A percentile compares a stretch with the other conserved stretches of the same genome.
These are phyloP conservation scores for Fusarium odoratissimum DNA, from an alignment of 2,329 filamentous ascomycete species.

Conservation along the genomic window DNA sequence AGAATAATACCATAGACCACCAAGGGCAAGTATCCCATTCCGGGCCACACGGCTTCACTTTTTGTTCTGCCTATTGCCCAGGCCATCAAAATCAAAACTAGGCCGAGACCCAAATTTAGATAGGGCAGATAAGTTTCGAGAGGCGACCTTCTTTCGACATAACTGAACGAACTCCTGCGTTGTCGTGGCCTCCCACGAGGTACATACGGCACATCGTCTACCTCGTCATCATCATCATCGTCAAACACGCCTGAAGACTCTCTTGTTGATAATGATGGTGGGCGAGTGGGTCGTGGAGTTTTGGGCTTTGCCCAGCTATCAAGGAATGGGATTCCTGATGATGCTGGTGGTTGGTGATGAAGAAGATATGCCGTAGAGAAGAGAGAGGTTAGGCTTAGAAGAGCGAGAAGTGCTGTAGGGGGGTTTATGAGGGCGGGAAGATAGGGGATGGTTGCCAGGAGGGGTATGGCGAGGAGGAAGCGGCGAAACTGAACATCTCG, in stretches of 20 bases:
- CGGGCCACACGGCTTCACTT: constrained; percentile 52
- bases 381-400: constrained; percentile 73
- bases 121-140: constrained; percentile 69
- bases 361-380: constrained; percentile 72
- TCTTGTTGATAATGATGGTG: constrained; percentile 35
- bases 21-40: constrained; percentile 63
- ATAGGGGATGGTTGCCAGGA: constrained; percentile 67
- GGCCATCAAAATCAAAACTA: constrained; percentile 62
- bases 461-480: constrained; percentile 70
- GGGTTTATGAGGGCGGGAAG: constrained; percentile 51
- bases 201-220: constrained; percentile 22
- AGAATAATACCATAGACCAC: constrained; percentile 71
- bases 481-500: constrained; percentile 69
- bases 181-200: constrained; percentile 30
- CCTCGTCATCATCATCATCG: constrained; percentile 36
- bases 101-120: constrained; percentile 69
- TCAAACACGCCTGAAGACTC: constrained; percentile 22
- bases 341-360: constrained; percentile 63
- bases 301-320: constrained; percentile 57
- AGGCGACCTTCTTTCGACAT: constrained; percentile 52
- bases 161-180: constrained; percentile 39
- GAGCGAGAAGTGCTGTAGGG: constrained; percentile 55
- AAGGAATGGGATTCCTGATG: constrained; percentile 63
- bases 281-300: constrained; percentile 42
- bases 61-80: constrained; percentile 51